Base-by-base conservation (phyloP, 768 basidiomycete species). In the Crepidotus variabilis region DNA sequence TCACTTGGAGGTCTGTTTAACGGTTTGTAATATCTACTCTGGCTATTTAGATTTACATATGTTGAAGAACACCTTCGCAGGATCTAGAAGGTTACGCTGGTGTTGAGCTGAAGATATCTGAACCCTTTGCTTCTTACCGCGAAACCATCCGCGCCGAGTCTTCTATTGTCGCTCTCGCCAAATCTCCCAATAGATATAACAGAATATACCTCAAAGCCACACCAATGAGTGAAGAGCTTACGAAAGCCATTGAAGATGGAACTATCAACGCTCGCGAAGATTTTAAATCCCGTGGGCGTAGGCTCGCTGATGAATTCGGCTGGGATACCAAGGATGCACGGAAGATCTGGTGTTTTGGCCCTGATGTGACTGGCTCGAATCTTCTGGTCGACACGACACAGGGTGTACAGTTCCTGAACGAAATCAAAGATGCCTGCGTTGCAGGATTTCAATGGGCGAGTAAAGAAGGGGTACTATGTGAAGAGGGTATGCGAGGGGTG, bases 161-260 rank as follows among this genome's bases (percentile, higher is more conserved):
- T 6, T 85, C 87, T 50, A 98, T 98, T 65, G 88, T 92, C 63
- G 97, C 97, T 24, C 81, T 99, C 34, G 98, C 97, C 57, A 99
- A 99, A 75, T 98, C 97, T 20, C 97, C 98, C 78, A 98, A 99
- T 84, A 99, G 98, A 83, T 97, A 98, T 86, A 99, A 99, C 74
- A 91, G 97, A 78, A 81, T 99, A 56, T 99, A 88, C 74, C 84
- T 87, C 63, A 94, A 94, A 82, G 97, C 97, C 36, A 61, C 86
- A 77, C 97, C 97, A 34, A 71, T 99, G 56, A 93, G 91, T 22
- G 97, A 98, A 69, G 95, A 98, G 71, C 84, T 98, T 57, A 86
- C 94, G 60, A 82, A 84, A 65, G 97, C 93, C 58, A 98, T 99
- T 65, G 97, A 98, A 72, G 65, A 62, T 55, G 97, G 97, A 65